Evolutionary conservation across 345 rosid genomes (phyloP).

Genomic region (Aquilaria sinensis): DNA sequence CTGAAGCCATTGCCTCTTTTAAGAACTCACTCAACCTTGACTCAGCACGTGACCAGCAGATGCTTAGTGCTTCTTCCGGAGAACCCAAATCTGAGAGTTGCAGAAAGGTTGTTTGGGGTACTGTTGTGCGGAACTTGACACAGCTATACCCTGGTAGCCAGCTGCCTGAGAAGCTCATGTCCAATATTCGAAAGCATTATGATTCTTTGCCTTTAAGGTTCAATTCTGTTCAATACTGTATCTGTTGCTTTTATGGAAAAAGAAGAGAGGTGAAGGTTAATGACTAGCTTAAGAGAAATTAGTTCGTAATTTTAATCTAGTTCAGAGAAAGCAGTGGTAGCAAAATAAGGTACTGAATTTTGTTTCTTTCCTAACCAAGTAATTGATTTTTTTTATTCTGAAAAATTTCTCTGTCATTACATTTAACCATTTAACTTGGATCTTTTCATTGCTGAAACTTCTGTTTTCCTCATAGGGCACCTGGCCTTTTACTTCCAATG

Average conservation of each 20-base stretch:
- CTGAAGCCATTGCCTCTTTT: slow-evolving; percentile 82
- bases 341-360: no score
- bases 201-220: slow-evolving; percentile 93
- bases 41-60: slow-evolving; percentile 28
- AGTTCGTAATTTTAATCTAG: background rate
- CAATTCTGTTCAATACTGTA: slow-evolving; percentile 10
- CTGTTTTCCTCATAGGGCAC: background rate
- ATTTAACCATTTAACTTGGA: no score
- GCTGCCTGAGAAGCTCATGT: slow-evolving; percentile 92
- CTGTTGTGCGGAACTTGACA: slow-evolving; percentile 79
- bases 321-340: background rate
- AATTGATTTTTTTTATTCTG: background rate
- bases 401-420: background rate
- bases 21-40: slow-evolving; percentile 86
- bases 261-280: no score
- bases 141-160: slow-evolving; percentile 94
- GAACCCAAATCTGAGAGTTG: slow-evolving; percentile 42
- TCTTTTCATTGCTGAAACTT: background rate
- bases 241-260: slow-evolving; percentile 4
- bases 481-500: background rate
- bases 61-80: slow-evolving; percentile 11
- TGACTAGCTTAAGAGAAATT: no score
- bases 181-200: slow-evolving; percentile 84
- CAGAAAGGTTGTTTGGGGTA: slow-evolving; percentile 81
- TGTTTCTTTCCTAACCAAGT: no score